Evolutionary conservation across 2,329 filamentous ascomycete species (phyloP).

Genomic region (Diaporthe longicolla): DNA sequence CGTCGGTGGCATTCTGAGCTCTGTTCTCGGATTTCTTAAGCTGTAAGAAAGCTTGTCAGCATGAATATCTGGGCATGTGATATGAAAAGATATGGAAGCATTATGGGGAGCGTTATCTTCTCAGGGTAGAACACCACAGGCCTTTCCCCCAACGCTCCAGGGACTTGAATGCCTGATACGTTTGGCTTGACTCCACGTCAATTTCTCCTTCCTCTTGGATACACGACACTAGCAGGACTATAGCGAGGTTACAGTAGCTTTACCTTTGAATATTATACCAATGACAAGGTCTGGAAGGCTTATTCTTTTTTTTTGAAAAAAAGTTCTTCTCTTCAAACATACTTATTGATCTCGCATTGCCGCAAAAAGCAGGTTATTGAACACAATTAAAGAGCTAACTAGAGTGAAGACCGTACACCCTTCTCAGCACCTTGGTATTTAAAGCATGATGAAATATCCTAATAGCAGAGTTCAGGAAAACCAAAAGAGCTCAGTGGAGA

Average conservation of each 20-base stretch:
- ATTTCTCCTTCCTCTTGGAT: slow-evolving; percentile 6
- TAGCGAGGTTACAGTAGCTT: background rate
- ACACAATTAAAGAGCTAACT: too few species aligned
- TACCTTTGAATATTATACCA: too few species aligned
- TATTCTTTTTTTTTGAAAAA: too few species aligned
- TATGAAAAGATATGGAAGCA: slow-evolving; percentile 12
- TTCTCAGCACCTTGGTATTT: too few species aligned
- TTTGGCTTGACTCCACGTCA: background rate
- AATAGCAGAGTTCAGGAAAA: too few species aligned
- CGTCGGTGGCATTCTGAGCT: slow-evolving; percentile 26
- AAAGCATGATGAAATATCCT: too few species aligned
- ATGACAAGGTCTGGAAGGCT: too few species aligned
- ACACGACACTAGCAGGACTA: background rate
- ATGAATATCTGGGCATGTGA: slow-evolving; percentile 4
- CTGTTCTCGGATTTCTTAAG: slow-evolving; percentile 21
- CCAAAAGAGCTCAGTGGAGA: too few species aligned
- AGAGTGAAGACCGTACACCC: too few species aligned
- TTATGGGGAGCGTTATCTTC: slow-evolving; percentile 8
- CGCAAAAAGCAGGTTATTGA: too few species aligned
- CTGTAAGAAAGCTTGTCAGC: slow-evolving; percentile 6
- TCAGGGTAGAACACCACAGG: slow-evolving; percentile 2
- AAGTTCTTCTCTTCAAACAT: too few species aligned
- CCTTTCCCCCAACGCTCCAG: background rate
- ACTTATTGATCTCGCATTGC: too few species aligned
- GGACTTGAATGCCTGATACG: background rate